Evolutionary conservation across 441 rosid species (phyloP).

Genomic region (Biscutella laevigata): DNA sequence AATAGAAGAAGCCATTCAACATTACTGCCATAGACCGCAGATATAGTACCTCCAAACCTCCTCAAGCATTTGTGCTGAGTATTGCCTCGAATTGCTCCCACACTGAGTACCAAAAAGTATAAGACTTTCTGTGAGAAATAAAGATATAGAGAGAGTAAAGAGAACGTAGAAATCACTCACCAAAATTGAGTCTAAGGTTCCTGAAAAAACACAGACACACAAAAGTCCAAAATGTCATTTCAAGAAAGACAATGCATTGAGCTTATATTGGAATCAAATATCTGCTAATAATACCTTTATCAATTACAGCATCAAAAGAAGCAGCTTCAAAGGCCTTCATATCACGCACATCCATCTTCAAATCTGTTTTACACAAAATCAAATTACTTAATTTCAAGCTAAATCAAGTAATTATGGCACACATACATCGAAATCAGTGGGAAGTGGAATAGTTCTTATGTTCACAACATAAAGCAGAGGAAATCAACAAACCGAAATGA

Average conservation of each 20-base stretch:
- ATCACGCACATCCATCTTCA: conserved; percentile 69
- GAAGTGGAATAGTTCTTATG: background rate
- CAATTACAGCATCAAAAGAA: conserved; percentile 69
- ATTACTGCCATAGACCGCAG: background rate
- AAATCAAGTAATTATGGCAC: background rate
- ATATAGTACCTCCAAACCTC: conserved; percentile 66
- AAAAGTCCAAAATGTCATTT: conserved; percentile 11
- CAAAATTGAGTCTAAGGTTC: conserved; percentile 80
- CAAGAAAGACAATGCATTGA: background rate
- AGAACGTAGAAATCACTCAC: conserved; percentile 35
- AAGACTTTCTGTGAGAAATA: background rate
- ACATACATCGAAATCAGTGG: background rate
- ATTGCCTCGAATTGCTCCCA: conserved; percentile 54
- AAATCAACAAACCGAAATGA: background rate
- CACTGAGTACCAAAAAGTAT: conserved; percentile 35
- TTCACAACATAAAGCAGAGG: background rate
- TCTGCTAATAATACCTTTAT: conserved; percentile 46
- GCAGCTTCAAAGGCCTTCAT: conserved; percentile 49
- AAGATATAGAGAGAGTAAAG: background rate
- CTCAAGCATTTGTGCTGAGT: conserved; percentile 58
- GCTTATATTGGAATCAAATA: background rate
- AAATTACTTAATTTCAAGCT: background rate
- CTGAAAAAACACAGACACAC: conserved; percentile 31
- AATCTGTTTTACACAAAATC: conserved; percentile 31
- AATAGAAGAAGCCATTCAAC: conserved; percentile 9